Conservation (phyloP, 2,329 filamentous ascomycete species). For the Ceratocystis cacaofunesta region DNA sequence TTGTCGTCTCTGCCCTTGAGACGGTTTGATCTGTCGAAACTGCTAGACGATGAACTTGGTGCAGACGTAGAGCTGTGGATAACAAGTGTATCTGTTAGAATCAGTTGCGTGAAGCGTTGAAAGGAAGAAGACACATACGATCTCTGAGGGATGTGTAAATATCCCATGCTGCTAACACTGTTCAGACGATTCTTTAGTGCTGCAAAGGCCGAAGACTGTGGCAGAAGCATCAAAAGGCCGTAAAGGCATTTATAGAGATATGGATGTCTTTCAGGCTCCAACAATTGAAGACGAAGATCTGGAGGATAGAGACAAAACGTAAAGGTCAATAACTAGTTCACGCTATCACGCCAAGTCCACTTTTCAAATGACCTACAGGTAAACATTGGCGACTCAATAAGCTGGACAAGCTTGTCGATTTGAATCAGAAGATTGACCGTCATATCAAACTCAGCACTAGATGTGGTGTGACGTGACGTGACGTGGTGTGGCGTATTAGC, state of each 20-base stretch:
- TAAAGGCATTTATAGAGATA: slow-evolving; percentile 97
- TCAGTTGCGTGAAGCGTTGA: not conserved
- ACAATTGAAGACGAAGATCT: slow-evolving; percentile 86
- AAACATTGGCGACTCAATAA: slow-evolving; percentile 93
- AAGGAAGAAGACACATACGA: slow-evolving; percentile 41
- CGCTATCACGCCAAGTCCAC: not conserved
- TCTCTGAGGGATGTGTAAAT: slow-evolving; percentile 68
- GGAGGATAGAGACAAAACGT: not conserved
- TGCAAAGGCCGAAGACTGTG: slow-evolving; percentile 92
- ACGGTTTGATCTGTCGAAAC: slow-evolving; percentile 59
- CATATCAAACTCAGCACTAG: slow-evolving; percentile 89
- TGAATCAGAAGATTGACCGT: slow-evolving; percentile 97
- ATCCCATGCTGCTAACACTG: slow-evolving; percentile 92
- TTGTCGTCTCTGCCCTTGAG: slow-evolving; percentile 71
- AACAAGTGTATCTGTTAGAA: not conserved
- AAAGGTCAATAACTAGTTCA: not conserved
- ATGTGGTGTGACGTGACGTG: not conserved
- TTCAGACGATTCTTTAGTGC: slow-evolving; percentile 93
- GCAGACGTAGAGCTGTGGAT: slow-evolving; percentile 28
- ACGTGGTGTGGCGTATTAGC: too few relatives aligned
- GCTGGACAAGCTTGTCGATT: slow-evolving; percentile 93
- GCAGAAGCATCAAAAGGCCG: slow-evolving; percentile 92
- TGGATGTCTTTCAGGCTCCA: slow-evolving; percentile 89
- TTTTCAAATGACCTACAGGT: slow-evolving; percentile 50
- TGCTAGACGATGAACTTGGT: slow-evolving; percentile 43